Base-by-base conservation (phyloP, 2,329 filamentous ascomycete species). In the Fusarium nematophilum region DNA sequence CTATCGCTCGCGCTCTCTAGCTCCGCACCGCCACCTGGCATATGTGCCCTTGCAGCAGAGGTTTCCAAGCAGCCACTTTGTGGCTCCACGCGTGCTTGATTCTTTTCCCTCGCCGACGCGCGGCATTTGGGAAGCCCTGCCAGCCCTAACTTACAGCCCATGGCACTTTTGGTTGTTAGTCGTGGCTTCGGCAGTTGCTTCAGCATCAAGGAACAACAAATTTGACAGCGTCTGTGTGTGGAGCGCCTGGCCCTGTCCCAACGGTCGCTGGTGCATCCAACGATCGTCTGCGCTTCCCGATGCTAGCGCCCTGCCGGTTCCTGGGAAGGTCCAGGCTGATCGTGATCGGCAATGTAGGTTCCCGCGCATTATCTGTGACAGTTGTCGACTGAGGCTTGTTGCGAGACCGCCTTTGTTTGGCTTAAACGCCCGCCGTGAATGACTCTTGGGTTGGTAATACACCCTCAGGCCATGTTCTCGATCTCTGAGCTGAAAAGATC, bases 191-290 rank as follows among this genome's bases (percentile, higher is more conserved):
- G 21, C 21, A 21, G 21, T 21, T 21, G 21, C 21, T 21, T 21
- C 21, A 21, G 21, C 21, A 6, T 21, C 21, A 21, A 21, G 4
- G 4, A 21, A 21, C 21, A 21, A 21, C 23, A 36, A 37, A 37
- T 29, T 38, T 57, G 51, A 63, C 60, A 49, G 39, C 60, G 62
- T 46, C 38, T 42, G 26, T 43, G 4, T 48, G 56, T 63, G 60
- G 60, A 57, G 46, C 37, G 21, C 14, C 56, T 47, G 25, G 39
- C 50, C 38, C 30, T 61, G 53, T 31, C 49, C 47, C 31, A 63
- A 64, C 56, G 46, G 56, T 61, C 39, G 34, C 25, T 62, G 53
- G 59, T 53, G 42, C 43, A 31, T 39, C 33, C 50, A 21, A n/a
- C 56, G 60, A 63, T 63, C 59, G 49, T 42, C 29, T 45, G 44